Percentiles rank a stretch among this genome's conserved stretches.
Conservation (phyloP, 2,329 filamentous ascomycete species). For the Aspergillus fructus region DNA sequence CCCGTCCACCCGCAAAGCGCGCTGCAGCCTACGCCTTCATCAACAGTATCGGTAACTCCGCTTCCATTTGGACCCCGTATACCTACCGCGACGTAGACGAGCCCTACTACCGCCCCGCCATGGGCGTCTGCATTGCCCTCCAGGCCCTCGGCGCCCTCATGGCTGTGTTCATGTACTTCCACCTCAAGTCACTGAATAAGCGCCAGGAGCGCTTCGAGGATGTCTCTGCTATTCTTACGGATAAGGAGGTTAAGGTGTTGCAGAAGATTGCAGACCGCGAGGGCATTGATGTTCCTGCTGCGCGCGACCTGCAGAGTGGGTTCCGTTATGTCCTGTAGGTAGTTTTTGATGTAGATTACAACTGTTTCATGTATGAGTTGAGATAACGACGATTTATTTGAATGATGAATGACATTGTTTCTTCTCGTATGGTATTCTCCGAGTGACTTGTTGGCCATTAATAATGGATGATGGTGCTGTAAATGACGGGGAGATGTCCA, state of each 20-base stretch:
- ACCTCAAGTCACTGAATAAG: slow-evolving; percentile 49
- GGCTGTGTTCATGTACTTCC: slow-evolving; percentile 39
- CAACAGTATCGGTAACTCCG: slow-evolving; percentile 55
- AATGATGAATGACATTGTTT: too few relatives aligned
- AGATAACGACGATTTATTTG: too few relatives aligned
- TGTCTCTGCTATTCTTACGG: slow-evolving; percentile 45
- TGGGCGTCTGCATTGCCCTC: slow-evolving; percentile 45
- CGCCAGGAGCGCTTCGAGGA: slow-evolving; percentile 52
- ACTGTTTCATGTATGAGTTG: too few relatives aligned
- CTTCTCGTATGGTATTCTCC: too few relatives aligned
- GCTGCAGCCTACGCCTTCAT: slow-evolving; percentile 57
- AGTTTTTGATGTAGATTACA: neutral
- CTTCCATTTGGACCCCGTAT: slow-evolving; percentile 54
- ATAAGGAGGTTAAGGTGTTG: slow-evolving; percentile 49
- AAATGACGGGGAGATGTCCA: too few relatives aligned
- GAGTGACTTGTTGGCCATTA: too few relatives aligned
- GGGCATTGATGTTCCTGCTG: slow-evolving; percentile 50
- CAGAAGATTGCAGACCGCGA: slow-evolving; percentile 54
- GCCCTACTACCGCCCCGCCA: slow-evolving; percentile 42
- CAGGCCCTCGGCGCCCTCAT: slow-evolving; percentile 36
- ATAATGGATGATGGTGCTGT: too few relatives aligned
- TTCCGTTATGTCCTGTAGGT: slow-evolving; percentile 52
- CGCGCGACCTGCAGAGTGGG: slow-evolving; percentile 54
- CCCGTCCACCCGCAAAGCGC: slow-evolving; percentile 55
- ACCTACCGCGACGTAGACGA: slow-evolving; percentile 44